Evolutionary conservation across 1,139 yeast species (phyloP).

Genomic region (Saccharomyces hybrid): DNA sequence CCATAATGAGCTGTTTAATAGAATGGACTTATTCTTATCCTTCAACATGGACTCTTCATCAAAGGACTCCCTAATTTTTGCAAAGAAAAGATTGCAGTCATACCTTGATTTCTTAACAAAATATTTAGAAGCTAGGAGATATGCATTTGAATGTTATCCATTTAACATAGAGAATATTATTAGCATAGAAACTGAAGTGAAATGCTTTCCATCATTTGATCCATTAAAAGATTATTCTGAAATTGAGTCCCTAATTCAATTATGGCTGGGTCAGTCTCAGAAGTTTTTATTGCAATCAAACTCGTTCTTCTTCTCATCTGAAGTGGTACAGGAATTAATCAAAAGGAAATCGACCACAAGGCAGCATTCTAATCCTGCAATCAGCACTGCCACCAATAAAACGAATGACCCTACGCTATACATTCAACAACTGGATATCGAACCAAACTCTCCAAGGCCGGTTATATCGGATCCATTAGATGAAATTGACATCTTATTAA

Average conservation of each 20-base stretch:
- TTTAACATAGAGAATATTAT: constrained; percentile 14
- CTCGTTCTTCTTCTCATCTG: constrained; percentile 23
- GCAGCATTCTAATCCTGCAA: constrained; percentile 6
- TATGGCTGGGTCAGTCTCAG: constrained; percentile 26
- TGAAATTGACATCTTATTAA: constrained; percentile 24
- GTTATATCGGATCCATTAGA: constrained; percentile 8
- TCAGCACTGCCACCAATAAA: background rate
- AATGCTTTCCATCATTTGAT: constrained; percentile 10
- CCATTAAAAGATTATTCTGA: constrained; percentile 14
- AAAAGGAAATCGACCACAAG: constrained; percentile 15
- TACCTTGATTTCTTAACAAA: constrained; percentile 17
- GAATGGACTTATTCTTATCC: constrained; percentile 22
- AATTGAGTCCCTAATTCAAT: constrained; percentile 15
- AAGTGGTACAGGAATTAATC: constrained; percentile 18
- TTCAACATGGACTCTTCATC: constrained; percentile 21
- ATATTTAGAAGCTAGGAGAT: constrained; percentile 17
- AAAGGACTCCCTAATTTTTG: constrained; percentile 15
- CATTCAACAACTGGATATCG: constrained; percentile 6
- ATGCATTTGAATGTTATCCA: constrained; percentile 19
- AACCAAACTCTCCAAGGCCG: background rate
- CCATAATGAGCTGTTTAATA: constrained; percentile 18
- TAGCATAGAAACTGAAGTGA: constrained; percentile 8
- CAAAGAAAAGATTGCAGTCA: constrained; percentile 20
- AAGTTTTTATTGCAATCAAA: constrained; percentile 20
- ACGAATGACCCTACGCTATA: constrained; percentile 7